phyloP scores from a whole-genome alignment of 2,329 filamentous ascomycete species.

The Dactylellina sp. region DNA sequence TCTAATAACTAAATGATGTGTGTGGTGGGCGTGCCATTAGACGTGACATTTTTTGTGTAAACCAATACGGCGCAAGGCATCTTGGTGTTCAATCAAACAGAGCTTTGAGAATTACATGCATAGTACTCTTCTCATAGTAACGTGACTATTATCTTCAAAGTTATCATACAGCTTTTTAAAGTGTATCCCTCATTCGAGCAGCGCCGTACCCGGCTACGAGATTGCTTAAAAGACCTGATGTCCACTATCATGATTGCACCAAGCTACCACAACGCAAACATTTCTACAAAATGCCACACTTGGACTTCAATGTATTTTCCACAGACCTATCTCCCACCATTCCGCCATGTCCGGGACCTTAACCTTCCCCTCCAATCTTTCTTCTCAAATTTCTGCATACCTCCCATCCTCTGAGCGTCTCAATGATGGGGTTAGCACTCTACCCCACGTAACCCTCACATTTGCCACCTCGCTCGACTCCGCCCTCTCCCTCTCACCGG shows the following conservation, averaged over 20 bases:
- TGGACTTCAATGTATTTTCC: background rate
- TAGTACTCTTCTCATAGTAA: too few species aligned
- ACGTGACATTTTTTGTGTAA: too few species aligned
- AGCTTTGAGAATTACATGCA: too few species aligned
- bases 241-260: background rate
- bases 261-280: conserved; percentile 6
- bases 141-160: too few species aligned
- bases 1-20: too few species aligned
- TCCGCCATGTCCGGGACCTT: conserved; percentile 31
- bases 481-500: conserved; percentile 79
- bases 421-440: conserved; percentile 36
- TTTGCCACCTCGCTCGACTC: conserved; percentile 92
- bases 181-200: too few species aligned
- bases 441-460: conserved; percentile 78
- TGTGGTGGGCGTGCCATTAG: too few species aligned
- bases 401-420: conserved; percentile 34
- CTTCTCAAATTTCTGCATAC: conserved; percentile 58
- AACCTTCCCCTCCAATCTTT: conserved; percentile 35
- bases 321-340: conserved; percentile 2
- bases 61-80: too few species aligned
- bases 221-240: too few species aligned
- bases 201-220: too few species aligned
- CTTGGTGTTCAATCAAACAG: too few species aligned
- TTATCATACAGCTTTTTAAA: too few species aligned
- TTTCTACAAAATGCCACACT: conserved; percentile 32